phyloP scores from a whole-genome alignment of 768 basidiomycete genomes.

The Lyophyllum semitale region DNA sequence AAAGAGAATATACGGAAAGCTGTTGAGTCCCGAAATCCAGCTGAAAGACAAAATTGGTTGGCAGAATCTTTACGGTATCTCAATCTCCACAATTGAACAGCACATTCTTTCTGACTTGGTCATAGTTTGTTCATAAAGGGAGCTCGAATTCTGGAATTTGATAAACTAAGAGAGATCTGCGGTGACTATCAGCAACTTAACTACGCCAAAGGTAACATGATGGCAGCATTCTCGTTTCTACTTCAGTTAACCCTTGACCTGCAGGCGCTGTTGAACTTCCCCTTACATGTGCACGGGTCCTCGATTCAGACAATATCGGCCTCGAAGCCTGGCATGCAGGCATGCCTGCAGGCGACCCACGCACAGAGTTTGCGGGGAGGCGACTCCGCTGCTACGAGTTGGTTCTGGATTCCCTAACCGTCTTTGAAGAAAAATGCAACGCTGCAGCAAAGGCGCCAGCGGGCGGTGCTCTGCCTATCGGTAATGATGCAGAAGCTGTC shows the following conservation, averaged over 20 bases:
- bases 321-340: conserved; percentile 78
- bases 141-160: conserved; percentile 78
- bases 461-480: conserved; percentile 22
- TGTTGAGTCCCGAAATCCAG: conserved; percentile 71
- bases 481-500: conserved; percentile 67
- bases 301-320: conserved; percentile 76
- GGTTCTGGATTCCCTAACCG: conserved; percentile 77
- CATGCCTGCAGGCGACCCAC: conserved; percentile 54
- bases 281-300: conserved; percentile 75
- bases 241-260: conserved; percentile 1
- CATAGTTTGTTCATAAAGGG: conserved; percentile 85
- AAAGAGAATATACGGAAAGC: conserved; percentile 93
- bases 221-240: neutral
- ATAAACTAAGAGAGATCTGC: conserved; percentile 82
- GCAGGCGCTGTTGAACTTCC: conserved; percentile 86
- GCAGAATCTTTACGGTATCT: conserved; percentile 83
- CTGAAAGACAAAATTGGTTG: conserved; percentile 78
- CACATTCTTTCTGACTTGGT: conserved; percentile 5
- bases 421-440: conserved; percentile 69
- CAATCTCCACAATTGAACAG: neutral
- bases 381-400: conserved; percentile 80
- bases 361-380: conserved; percentile 56
- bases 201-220: conserved; percentile 71
- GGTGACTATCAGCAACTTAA: conserved; percentile 86
- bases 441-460: conserved; percentile 21